Evolutionary conservation across 345 rosid species (phyloP), one percentile per base, ranked within the genome.

Genomic region (Citrus hindsii): DNA sequence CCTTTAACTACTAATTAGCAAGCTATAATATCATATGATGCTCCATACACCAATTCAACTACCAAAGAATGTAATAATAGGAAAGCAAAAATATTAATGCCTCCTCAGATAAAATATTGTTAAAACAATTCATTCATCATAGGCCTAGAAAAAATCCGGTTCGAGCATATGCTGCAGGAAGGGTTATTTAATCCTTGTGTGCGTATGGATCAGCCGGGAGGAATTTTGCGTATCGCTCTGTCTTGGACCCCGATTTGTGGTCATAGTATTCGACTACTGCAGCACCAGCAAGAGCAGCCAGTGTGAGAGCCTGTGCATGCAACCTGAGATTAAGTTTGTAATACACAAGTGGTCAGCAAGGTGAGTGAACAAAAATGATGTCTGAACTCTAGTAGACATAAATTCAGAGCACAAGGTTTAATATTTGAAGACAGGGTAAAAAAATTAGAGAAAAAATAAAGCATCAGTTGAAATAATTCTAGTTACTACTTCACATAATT

Each of bases 231-330:
- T 87, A 90, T 6, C 85, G 86, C 7, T 92, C 92, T 22, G 77
- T 77, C 83, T 93, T 85, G 2, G 81, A 66, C 75, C 88, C 91
- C 18, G 84, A 56, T 60, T 86, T 88, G 77, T 88, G 98, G 70
- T 96, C 99, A 28, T 89, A 90, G 87, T 88, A 94, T 83, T 96
- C 99, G 0, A 91, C 98, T 14, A 81, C 84, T 0, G 97, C 99
- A 79, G 97, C 98, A 71, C 99, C 99, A 38, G 92, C 97, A 7
- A 96, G 81, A 12, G 99, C 98, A 16, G 94, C 98, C 70, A 96
- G 87, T 0, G 98, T 94, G 64, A 96, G 85, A 12, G 94, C 98
- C 86, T 96, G 97, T 0, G 99, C 99, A 8, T 96, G 97, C 79
- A 96, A 83, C 97, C 99, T 94, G 89, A 59, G 27, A 73, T 35